phyloP scores from a whole-genome alignment of 768 basidiomycete genomes.

The Krasilnikovozyma curviuscula region DNA sequence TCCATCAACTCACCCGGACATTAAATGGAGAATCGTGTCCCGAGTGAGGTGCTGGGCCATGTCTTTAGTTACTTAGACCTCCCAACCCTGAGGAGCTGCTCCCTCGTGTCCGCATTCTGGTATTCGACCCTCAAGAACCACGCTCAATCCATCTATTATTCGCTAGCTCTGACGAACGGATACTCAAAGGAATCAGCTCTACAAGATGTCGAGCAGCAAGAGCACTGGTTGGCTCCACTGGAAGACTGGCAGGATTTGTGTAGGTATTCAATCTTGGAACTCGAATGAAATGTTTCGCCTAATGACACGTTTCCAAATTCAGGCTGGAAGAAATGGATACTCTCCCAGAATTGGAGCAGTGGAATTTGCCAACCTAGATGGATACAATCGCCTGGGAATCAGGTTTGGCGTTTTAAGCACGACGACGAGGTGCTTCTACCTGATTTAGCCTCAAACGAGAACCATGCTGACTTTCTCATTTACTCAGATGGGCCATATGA shows the following conservation, averaged over 20 bases:
- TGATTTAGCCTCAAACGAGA: background rate
- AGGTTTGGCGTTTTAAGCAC: conserved; percentile 3
- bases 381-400: background rate
- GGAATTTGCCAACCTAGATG: background rate
- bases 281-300: background rate
- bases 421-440: background rate
- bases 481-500: background rate
- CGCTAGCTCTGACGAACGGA: background rate
- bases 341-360: background rate
- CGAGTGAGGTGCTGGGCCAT: no score
- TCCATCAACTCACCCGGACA: no score
- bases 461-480: no score
- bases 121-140: no score
- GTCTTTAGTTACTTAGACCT: no score
- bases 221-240: background rate
- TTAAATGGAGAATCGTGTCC: no score
- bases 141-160: background rate
- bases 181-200: background rate
- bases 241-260: conserved; percentile 2
- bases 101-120: no score
- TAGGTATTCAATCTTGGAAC: background rate
- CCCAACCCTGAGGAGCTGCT: no score
- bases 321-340: background rate
- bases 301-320: no score
- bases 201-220: background rate